phyloP scores from a whole-genome alignment of 305 asterid species.

The Plantago coronopus region DNA sequence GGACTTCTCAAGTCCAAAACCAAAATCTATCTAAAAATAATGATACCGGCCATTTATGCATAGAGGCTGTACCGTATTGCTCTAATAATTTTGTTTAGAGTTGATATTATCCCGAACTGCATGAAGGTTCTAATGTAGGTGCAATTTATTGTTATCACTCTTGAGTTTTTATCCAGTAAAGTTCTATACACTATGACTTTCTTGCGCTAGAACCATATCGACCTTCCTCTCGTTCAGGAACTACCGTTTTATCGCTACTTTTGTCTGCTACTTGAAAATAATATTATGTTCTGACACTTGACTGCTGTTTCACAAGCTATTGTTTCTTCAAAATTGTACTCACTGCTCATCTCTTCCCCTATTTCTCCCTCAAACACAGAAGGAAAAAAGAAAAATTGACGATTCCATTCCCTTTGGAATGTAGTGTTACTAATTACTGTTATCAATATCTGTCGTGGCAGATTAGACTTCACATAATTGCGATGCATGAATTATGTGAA shows the following conservation, averaged over 20 bases:
- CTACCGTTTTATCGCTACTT: not conserved
- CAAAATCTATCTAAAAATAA: no score
- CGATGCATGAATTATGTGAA: conserved; percentile 98
- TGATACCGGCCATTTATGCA: no score
- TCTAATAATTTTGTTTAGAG: conserved; percentile 7
- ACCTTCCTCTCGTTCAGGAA: not conserved
- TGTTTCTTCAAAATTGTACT: no score
- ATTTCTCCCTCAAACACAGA: not conserved
- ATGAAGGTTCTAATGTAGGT: not conserved
- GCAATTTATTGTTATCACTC: no score
- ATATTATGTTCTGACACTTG: not conserved
- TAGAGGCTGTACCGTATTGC: not conserved
- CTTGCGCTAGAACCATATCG: not conserved
- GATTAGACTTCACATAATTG: conserved; percentile 97
- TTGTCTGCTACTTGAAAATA: not conserved
- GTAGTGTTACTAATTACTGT: conserved; percentile 19
- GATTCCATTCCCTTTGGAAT: not conserved
- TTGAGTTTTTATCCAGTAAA: no score
- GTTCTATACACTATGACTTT: not conserved
- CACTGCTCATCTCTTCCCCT: not conserved
- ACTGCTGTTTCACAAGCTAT: not conserved
- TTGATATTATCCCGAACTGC: conserved; percentile 16
- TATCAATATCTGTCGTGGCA: conserved; percentile 37
- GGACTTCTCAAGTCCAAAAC: no score
- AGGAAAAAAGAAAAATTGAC: not conserved